Percentiles rank a stretch among this genome's conserved stretches.
Evolutionary conservation across 2,329 filamentous ascomycete species (phyloP).

Genomic region (Alternaria sp.): DNA sequence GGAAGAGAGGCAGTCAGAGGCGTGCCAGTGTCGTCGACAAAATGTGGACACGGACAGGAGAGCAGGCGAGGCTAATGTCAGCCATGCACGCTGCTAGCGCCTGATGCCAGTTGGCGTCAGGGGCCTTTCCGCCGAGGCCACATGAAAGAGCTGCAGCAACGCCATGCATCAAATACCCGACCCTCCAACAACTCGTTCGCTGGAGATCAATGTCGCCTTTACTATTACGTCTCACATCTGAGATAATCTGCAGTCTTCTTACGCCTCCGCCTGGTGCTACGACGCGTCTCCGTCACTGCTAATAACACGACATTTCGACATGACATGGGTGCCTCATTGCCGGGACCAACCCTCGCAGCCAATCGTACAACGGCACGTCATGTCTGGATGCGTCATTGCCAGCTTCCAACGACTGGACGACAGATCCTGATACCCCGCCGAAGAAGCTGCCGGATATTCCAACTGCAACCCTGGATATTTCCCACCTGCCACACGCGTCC

Average conservation of each 20-base stretch:
- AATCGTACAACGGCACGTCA: slow-evolving; percentile 11
- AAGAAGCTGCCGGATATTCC: not conserved
- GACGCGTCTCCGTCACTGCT: slow-evolving; percentile 19
- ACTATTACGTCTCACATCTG: no score
- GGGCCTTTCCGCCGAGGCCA: slow-evolving; percentile 12
- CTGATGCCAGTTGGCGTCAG: slow-evolving; percentile 13
- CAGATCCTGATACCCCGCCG: not conserved
- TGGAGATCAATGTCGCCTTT: no score
- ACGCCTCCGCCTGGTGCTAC: slow-evolving; percentile 4
- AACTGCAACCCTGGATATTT: not conserved
- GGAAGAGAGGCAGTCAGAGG: slow-evolving; percentile 20
- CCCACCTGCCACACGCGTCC: not conserved
- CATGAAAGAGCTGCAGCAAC: slow-evolving; percentile 9
- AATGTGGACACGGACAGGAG: slow-evolving; percentile 18
- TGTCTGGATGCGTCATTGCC: slow-evolving; percentile 4
- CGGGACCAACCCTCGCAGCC: slow-evolving; percentile 1
- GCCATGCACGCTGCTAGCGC: slow-evolving; percentile 5
- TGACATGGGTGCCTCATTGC: not conserved
- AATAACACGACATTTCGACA: not conserved
- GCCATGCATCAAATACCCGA: not conserved
- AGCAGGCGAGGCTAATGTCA: slow-evolving; percentile 14
- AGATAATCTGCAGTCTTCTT: not conserved
- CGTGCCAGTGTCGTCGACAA: slow-evolving; percentile 26
- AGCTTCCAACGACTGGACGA: slow-evolving; percentile 3
- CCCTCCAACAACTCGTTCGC: not conserved